phyloP scores from a whole-genome alignment of 129 eudicot genomes.

The Flaveria trinervia region DNA sequence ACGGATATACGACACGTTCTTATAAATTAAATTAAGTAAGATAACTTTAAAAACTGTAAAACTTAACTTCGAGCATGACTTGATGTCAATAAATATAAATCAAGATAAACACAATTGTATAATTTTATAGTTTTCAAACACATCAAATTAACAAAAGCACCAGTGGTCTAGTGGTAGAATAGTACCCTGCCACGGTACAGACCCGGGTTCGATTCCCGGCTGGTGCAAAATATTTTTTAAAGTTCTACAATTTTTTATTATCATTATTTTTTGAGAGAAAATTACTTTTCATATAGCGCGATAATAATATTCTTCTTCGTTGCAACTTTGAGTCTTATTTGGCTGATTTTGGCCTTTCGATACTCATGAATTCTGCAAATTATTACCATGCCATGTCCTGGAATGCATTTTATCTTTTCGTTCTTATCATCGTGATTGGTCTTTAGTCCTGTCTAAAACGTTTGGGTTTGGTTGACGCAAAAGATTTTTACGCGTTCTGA shows the following conservation, averaged over 20 bases:
- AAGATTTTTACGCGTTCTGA: neutral
- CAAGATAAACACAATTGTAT: no score
- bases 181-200: constrained; percentile 99
- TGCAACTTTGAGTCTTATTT: constrained; percentile 77
- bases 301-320: constrained; percentile 83
- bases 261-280: neutral
- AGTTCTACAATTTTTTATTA: neutral
- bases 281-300: constrained; percentile 65
- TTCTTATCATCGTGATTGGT: neutral
- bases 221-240: constrained; percentile 49
- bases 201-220: constrained; percentile 99
- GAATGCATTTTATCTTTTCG: constrained; percentile 59
- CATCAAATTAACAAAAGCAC: constrained; percentile 33
- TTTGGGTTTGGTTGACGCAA: no score
- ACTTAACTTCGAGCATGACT: no score
- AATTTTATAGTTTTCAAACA: no score
- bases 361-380: constrained; percentile 74
- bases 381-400: constrained; percentile 90
- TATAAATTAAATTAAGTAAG: no score
- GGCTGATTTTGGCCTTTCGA: constrained; percentile 91
- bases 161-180: constrained; percentile 99
- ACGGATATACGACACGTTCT: no score
- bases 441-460: no score
- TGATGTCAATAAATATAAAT: no score
- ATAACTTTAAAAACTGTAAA: no score